Percentiles rank a stretch among this genome's conserved stretches.
Evolutionary conservation across 169 alveolate genomes (phyloP).

Genomic region (Toxoplasma gondii): DNA sequence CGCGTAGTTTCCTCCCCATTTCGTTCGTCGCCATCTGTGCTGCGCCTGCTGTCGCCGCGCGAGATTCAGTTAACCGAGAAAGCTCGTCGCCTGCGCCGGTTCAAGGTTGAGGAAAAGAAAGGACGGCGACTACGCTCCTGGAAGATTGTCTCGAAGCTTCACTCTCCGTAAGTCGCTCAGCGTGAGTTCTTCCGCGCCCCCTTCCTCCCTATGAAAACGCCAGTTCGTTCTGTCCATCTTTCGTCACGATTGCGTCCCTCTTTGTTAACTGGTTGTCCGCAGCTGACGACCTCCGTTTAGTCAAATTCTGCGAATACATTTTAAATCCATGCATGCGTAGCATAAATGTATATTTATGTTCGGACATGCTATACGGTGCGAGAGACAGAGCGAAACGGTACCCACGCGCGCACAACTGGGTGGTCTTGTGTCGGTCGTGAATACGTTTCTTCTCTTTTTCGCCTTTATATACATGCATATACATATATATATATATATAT

Average conservation of each 20-base stretch:
- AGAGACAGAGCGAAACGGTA: too few species aligned
- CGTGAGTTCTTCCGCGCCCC: not conserved
- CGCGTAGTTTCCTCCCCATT: too few species aligned
- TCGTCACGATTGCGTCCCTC: not conserved
- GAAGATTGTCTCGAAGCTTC: not conserved
- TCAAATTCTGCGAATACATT: too few species aligned
- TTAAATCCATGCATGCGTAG: too few species aligned
- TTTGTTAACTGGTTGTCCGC: not conserved
- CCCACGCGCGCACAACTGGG: too few species aligned
- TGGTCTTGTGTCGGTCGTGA: too few species aligned
- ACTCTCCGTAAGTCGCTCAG: not conserved
- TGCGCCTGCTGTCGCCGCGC: not conserved
- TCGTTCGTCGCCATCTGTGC: not conserved
- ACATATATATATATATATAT: not conserved
- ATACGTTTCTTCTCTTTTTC: too few species aligned
- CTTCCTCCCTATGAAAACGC: not conserved
- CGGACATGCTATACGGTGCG: too few species aligned
- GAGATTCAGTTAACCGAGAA: conserved; percentile 28
- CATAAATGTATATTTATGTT: too few species aligned
- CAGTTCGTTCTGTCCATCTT: not conserved
- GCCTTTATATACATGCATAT: not conserved
- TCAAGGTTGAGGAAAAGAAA: not conserved
- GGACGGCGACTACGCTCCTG: not conserved
- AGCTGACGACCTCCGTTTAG: too few species aligned
- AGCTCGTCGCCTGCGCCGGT: conserved; percentile 34